A percentile compares a stretch with the other conserved stretches of the same genome.
phyloP scores from a whole-genome alignment of 495 filamentous ascomycete genomes.

The Poronia punctata region DNA sequence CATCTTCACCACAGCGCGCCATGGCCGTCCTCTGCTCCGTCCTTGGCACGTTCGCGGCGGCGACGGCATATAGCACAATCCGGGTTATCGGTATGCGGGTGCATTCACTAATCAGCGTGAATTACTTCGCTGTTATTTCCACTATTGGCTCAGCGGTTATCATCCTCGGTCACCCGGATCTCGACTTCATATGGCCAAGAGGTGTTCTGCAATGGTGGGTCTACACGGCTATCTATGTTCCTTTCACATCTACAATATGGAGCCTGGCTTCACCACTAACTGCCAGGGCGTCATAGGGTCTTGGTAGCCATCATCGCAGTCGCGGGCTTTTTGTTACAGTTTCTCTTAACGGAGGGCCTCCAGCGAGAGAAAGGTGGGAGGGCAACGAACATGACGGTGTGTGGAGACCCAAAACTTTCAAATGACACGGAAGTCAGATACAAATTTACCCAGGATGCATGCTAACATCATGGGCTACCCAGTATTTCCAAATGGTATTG shows the following conservation, averaged over 20 bases:
- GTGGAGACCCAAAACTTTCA: background rate
- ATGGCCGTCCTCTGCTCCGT: conserved; percentile 60
- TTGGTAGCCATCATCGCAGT: conserved; percentile 59
- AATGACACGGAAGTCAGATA: background rate
- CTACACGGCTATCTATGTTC: background rate
- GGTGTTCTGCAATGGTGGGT: conserved; percentile 53
- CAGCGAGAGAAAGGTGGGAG: conserved; percentile 56
- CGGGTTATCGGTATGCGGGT: conserved; percentile 69
- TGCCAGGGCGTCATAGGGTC: conserved; percentile 13
- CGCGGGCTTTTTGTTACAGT: conserved; percentile 72
- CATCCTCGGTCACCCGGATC: conserved; percentile 31
- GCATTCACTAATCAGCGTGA: conserved; percentile 72
- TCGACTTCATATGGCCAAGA: conserved; percentile 56
- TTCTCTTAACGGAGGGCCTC: conserved; percentile 68
- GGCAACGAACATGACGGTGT: conserved; percentile 67
- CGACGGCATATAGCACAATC: conserved; percentile 67
- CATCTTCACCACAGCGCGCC: conserved; percentile 56
- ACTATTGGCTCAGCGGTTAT: conserved; percentile 45
- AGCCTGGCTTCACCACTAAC: background rate
- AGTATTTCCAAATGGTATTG: conserved; percentile 76
- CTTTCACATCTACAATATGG: background rate
- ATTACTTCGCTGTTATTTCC: conserved; percentile 64
- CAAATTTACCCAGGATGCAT: background rate
- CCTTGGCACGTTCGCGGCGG: conserved; percentile 64
- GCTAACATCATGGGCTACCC: background rate